Evolutionary conservation across 2,329 filamentous ascomycete genomes (phyloP), one percentile per base, ranked within the genome.

Genomic region (Dothidotthia symphoricarpi): DNA sequence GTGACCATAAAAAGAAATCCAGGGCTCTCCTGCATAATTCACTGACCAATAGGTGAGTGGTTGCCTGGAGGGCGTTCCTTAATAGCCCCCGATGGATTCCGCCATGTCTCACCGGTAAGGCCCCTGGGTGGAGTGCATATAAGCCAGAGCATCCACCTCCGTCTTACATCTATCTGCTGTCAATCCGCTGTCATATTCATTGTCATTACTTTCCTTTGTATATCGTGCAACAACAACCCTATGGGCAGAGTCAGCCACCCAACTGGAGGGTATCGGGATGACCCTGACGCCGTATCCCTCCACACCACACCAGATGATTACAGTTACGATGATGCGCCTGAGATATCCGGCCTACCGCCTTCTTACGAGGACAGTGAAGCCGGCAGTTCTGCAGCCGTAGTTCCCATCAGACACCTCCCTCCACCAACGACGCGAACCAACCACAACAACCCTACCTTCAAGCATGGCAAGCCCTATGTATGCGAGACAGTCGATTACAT

Each of bases 221-320:
- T 15, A 19, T 29, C 35, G 22, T 26, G 19, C 29, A 31, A 33
- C 29, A 49, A 28, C 26, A 41, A 43, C 32, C 49, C 31, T 34
- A 67, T 68, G 64, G 63, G 63, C 38, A 55, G 44, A 39, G 37
- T 58, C n/a, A 44, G 51, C 10, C 46, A 33, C 13, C 38, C 49
- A 15, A 30, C 53, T 14, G 39, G 43, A 22, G 42, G 39, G 27
- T 68, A 66, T 35, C 54, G 61, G 28, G 64, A 68, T 44, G 65
- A 68, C 34, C 60, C 59, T 1, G 65, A 69, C 28, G 58, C 66
- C 7, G 53, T 68, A 1, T 68, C 65, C 3, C 56, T 69, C 4
- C 64, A 67, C 38, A 68, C 66, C 10, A 67, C 63, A 7, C 66
- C 59, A 13, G 61, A 63, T 29, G 64, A 63, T 37, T 67, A 67